These are phyloP conservation scores for Dorcoceras hygrometricum DNA, from an alignment of 257 asterid genomes.

Conservation along the genomic window DNA sequence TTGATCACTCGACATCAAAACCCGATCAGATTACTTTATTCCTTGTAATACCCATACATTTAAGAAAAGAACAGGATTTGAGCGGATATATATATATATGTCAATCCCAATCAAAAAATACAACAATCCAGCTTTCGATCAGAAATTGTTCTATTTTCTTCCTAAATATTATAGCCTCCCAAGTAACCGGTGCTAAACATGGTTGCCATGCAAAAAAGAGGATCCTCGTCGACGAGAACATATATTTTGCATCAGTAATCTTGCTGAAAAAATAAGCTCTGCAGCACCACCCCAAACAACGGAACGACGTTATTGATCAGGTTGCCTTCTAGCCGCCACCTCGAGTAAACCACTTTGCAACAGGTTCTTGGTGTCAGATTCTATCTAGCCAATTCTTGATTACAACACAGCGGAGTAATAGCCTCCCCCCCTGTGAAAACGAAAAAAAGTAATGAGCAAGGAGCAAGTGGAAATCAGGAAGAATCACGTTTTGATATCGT, in stretches of 20 bases:
- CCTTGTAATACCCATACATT: background rate
- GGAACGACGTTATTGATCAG: conserved; percentile 12
- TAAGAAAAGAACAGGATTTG: background rate
- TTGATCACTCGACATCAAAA: background rate
- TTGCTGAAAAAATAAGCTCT: background rate
- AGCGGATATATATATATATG: background rate
- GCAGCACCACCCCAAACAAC: background rate
- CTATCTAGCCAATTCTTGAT: conserved; percentile 18
- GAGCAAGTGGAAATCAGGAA: background rate
- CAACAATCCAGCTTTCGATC: background rate
- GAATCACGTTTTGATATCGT: background rate
- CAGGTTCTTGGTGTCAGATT: conserved; percentile 21
- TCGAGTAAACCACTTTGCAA: conserved; percentile 20
- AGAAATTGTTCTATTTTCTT: background rate
- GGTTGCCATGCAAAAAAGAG: background rate
- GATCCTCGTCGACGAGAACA: background rate
- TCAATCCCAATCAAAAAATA: background rate
- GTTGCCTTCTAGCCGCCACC: conserved; percentile 33
- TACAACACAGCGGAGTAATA: background rate
- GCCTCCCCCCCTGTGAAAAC: conserved; percentile 15
- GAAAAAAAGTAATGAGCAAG: background rate
- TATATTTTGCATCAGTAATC: background rate
- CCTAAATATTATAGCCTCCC: background rate
- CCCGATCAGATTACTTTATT: background rate
- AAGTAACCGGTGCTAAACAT: too few relatives aligned